Conservation (phyloP, 495 filamentous ascomycete genomes). For the Rusavskia elegans region DNA sequence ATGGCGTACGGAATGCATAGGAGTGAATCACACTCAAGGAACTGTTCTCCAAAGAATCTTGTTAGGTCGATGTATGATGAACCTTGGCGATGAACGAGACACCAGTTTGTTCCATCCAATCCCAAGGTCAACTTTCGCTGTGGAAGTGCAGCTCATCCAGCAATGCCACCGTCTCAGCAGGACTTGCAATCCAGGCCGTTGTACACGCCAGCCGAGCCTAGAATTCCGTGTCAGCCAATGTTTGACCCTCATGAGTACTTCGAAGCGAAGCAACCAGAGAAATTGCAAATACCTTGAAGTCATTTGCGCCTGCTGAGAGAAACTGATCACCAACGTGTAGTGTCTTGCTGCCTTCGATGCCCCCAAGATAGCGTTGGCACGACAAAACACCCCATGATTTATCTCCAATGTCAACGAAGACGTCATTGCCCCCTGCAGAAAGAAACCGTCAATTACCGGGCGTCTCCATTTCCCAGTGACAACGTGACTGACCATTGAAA, state of each 20-base stretch:
- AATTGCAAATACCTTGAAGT: conserved; percentile 56
- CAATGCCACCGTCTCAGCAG: conserved; percentile 72
- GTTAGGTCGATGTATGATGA: neutral
- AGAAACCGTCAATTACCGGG: neutral
- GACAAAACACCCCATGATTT: conserved; percentile 88
- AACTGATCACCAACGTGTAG: conserved; percentile 95
- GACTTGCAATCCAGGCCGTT: conserved; percentile 83
- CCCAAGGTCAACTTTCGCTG: neutral
- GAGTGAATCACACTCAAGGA: no score
- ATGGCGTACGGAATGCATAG: no score
- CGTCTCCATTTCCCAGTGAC: neutral
- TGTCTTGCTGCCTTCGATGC: conserved; percentile 45
- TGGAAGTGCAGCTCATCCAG: conserved; percentile 55
- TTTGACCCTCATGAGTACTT: no score
- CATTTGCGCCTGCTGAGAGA: conserved; percentile 84
- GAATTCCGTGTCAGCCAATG: neutral
- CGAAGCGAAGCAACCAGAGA: no score
- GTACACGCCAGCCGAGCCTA: conserved; percentile 48
- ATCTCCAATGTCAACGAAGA: conserved; percentile 98
- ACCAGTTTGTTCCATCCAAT: neutral
- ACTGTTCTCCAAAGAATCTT: no score
- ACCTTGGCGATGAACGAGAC: neutral
- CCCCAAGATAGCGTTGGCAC: conserved; percentile 83
- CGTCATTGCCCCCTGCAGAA: conserved; percentile 63
- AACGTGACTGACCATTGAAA: conserved; percentile 54